These are phyloP conservation scores for Parietaria judaica DNA, from an alignment of 306 rosid genomes.

Conservation along the genomic window DNA sequence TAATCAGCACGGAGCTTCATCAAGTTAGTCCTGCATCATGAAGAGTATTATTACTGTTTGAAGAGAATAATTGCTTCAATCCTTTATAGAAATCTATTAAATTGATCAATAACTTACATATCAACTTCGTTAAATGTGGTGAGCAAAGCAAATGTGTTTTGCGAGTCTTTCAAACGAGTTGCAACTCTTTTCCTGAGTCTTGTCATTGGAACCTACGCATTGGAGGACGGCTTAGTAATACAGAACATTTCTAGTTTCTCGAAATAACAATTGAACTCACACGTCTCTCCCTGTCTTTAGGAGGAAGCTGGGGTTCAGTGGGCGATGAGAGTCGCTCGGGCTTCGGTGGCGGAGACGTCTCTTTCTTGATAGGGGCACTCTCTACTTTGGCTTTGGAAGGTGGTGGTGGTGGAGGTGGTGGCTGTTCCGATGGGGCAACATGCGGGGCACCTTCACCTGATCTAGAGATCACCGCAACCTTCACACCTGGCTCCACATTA, in stretches of 20 bases:
- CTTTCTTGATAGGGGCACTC: slow-evolving; percentile 22
- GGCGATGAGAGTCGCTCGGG: slow-evolving; percentile 30
- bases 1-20: slow-evolving; percentile 58
- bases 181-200: slow-evolving; percentile 65
- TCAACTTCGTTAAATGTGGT: slow-evolving; percentile 66
- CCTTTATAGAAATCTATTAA: not conserved
- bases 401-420: slow-evolving; percentile 28
- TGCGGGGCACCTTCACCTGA: slow-evolving; percentile 38
- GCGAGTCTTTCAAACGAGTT: slow-evolving; percentile 56
- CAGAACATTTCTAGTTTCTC: too few species aligned
- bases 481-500: slow-evolving; percentile 51
- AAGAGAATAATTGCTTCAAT: not conserved
- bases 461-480: slow-evolving; percentile 52
- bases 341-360: slow-evolving; percentile 24
- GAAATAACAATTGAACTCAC: slow-evolving; percentile 21
- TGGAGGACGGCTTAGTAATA: not conserved
- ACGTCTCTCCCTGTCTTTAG: slow-evolving; percentile 61
- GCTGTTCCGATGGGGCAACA: slow-evolving; percentile 37
- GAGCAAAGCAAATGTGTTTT: slow-evolving; percentile 56
- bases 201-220: slow-evolving; percentile 53
- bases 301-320: slow-evolving; percentile 45
- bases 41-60: slow-evolving; percentile 1
- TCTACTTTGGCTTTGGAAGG: slow-evolving; percentile 30
- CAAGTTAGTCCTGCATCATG: slow-evolving; percentile 46
- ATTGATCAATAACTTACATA: slow-evolving; percentile 28